Percentiles rank a stretch among this genome's conserved stretches.
These are phyloP conservation scores for Ogataea philodendri DNA, from an alignment of 805 yeast species.

Conservation along the genomic window DNA sequence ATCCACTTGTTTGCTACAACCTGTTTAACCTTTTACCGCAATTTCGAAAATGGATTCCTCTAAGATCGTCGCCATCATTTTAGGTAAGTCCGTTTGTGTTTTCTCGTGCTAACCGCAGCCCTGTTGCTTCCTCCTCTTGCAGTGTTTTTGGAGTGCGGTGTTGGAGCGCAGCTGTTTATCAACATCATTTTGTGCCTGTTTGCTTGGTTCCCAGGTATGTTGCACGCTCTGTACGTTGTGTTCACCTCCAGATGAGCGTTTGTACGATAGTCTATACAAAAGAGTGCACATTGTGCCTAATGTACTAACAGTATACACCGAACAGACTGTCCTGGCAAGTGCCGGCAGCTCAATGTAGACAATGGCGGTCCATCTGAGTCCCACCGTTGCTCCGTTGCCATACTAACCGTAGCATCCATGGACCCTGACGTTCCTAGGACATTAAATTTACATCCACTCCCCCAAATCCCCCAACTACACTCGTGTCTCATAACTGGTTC, in stretches of 20 bases:
- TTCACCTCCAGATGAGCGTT: conserved; percentile 14
- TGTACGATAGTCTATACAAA: neutral
- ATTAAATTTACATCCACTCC: neutral
- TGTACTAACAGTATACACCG: conserved; percentile 1
- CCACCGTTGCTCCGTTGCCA: too few species aligned
- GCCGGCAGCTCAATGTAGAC: too few species aligned
- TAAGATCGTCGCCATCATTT: conserved; percentile 24
- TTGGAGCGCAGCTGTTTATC: conserved; percentile 61
- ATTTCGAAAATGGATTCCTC: conserved; percentile 19
- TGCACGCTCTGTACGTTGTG: conserved; percentile 71
- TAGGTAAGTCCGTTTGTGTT: conserved; percentile 19
- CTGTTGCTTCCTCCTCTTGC: conserved; percentile 73
- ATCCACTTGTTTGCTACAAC: neutral
- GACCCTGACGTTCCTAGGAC: too few species aligned
- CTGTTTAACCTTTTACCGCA: neutral
- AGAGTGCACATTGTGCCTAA: neutral
- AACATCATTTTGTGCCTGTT: conserved; percentile 61
- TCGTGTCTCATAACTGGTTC: too few species aligned
- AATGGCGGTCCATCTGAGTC: too few species aligned
- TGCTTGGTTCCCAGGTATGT: conserved; percentile 76
- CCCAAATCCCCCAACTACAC: too few species aligned
- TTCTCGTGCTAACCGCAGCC: conserved; percentile 30
- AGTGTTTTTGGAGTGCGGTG: conserved; percentile 67
- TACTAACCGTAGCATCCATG: too few species aligned
- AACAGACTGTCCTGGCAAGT: neutral